Evolutionary conservation across 805 yeast genomes (phyloP).

Genomic region (Candida sphagnicola): DNA sequence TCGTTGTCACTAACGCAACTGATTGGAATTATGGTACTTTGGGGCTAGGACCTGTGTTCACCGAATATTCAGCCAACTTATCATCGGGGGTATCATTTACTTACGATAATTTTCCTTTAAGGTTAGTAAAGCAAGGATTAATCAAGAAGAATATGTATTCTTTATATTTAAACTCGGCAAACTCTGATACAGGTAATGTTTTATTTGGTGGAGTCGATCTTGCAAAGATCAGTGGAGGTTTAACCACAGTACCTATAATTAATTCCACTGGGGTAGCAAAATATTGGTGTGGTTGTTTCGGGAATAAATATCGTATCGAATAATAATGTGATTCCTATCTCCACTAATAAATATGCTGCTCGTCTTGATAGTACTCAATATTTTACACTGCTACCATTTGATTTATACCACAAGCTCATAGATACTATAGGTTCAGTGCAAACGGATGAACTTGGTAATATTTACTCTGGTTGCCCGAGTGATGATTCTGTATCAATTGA

Average conservation of each 20-base stretch:
- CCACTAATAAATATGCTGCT: constrained; percentile 26
- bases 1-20: constrained; percentile 10
- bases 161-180: constrained; percentile 20
- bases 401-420: no score
- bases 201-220: constrained; percentile 26
- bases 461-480: constrained; percentile 33
- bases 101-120: constrained; percentile 17
- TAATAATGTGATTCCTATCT: neutral
- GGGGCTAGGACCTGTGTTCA: constrained; percentile 16
- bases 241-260: constrained; percentile 9
- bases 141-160: constrained; percentile 29
- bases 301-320: neutral
- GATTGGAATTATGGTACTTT: constrained; percentile 12
- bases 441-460: constrained; percentile 33
- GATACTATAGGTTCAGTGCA: constrained; percentile 58
- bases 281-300: neutral
- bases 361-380: neutral
- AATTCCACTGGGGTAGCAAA: neutral
- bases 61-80: neutral
- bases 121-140: constrained; percentile 24
- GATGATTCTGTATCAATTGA: constrained; percentile 7
- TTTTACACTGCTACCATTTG: neutral
- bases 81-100: neutral
- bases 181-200: constrained; percentile 15
- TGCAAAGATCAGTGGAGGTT: constrained; percentile 20